Evolutionary conservation across 1,139 yeast species (phyloP).

Genomic region (Sugiyamaella castrensis): DNA sequence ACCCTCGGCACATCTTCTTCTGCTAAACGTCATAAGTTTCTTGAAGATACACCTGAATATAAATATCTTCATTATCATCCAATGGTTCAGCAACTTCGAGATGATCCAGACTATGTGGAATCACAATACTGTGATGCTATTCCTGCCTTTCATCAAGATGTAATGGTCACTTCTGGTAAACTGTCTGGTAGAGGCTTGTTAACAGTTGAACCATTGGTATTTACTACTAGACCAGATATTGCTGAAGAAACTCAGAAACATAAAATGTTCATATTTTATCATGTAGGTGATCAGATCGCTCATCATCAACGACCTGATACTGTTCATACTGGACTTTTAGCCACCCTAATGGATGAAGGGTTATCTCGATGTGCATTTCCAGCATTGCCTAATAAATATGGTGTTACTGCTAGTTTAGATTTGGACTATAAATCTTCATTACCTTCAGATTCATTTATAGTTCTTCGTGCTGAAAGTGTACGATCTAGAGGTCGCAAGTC

Average conservation of each 20-base stretch:
- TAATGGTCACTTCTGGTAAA: conserved; percentile 30
- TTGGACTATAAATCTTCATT: conserved; percentile 64
- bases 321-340: conserved; percentile 84
- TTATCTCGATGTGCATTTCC: conserved; percentile 85
- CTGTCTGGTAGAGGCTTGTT: conserved; percentile 28
- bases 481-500: conserved; percentile 78
- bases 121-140: conserved; percentile 28
- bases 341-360: conserved; percentile 84
- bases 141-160: conserved; percentile 27
- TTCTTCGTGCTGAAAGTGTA: conserved; percentile 63
- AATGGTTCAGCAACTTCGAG: conserved; percentile 22
- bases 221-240: conserved; percentile 18
- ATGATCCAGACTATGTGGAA: conserved; percentile 21
- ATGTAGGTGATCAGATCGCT: conserved; percentile 54
- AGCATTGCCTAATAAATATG: conserved; percentile 68
- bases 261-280: conserved; percentile 47
- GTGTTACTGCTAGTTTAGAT: conserved; percentile 83
- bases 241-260: conserved; percentile 9
- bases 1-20: background rate
- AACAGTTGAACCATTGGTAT: conserved; percentile 32
- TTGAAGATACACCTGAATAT: conserved; percentile 19
- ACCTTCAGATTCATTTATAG: conserved; percentile 62
- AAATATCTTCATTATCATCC: conserved; percentile 25
- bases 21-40: conserved; percentile 9
- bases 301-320: conserved; percentile 10